Conservation (phyloP, 129 eudicot genomes). For the Chrysanthemum lavandulifolium region DNA sequence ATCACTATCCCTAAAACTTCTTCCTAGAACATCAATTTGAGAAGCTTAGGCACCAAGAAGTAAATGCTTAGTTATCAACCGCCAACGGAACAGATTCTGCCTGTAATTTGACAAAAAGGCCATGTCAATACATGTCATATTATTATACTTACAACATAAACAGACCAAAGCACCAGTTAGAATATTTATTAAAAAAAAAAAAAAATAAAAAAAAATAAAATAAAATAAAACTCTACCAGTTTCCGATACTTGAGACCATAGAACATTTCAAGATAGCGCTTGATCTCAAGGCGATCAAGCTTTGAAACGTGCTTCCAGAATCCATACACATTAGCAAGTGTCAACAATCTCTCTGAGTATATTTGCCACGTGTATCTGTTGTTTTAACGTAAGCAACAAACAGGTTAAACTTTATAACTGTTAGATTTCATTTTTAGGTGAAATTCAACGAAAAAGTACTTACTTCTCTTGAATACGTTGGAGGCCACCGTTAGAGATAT, state of each 20-base stretch:
- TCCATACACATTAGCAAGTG: slow-evolving; percentile 65
- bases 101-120: neutral
- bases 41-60: neutral
- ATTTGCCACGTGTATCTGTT: slow-evolving; percentile 77
- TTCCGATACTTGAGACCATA: slow-evolving; percentile 63
- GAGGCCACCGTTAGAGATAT: slow-evolving; percentile 58
- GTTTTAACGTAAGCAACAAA: neutral
- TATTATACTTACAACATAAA: neutral
- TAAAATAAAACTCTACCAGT: slow-evolving; percentile 33
- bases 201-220: neutral
- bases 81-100: slow-evolving; percentile 28
- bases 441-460: neutral
- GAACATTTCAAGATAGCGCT: slow-evolving; percentile 81
- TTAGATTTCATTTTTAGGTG: neutral
- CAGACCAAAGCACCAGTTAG: neutral
- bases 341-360: slow-evolving; percentile 65
- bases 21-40: neutral
- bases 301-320: slow-evolving; percentile 74
- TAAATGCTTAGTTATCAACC: slow-evolving; percentile 4
- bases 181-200: neutral
- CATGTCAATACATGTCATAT: neutral
- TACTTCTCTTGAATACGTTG: slow-evolving; percentile 74
- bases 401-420: neutral
- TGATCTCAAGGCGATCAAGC: slow-evolving; percentile 60
- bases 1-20: neutral